These are phyloP conservation scores for Coemansia javaensis DNA, from an alignment of 192 early-diverging fungal species.

Conservation along the genomic window DNA sequence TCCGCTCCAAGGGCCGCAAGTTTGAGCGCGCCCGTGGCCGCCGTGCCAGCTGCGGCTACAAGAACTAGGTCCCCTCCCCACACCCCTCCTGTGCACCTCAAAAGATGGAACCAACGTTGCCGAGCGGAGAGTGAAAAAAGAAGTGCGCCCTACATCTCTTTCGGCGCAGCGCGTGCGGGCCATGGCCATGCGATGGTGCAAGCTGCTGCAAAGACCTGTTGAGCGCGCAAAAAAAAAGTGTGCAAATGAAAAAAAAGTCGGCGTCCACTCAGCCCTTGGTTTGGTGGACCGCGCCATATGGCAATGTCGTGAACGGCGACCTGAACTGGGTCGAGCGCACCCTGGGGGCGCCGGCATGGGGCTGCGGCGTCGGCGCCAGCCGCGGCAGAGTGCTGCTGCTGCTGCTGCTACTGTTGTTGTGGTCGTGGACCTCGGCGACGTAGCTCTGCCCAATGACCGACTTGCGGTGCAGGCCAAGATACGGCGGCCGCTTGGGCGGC, in stretches of 20 bases:
- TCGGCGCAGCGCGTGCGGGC: too few species aligned
- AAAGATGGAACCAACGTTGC: too few species aligned
- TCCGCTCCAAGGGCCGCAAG: conserved; percentile 99
- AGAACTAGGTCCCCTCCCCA: conserved; percentile 56
- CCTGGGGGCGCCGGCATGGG: conserved; percentile 1
- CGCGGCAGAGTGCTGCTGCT: too few species aligned
- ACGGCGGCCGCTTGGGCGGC: conserved; percentile 35
- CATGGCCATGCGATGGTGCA: too few species aligned
- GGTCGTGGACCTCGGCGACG: not conserved
- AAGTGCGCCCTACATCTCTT: too few species aligned
- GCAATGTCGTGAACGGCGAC: conserved; percentile 46
- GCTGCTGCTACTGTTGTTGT: too few species aligned
- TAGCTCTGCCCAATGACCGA: not conserved
- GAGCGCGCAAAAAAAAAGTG: too few species aligned
- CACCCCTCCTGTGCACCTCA: too few species aligned
- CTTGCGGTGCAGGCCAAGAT: conserved; percentile 33
- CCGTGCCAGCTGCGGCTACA: conserved; percentile 97
- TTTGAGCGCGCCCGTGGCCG: conserved; percentile 99
- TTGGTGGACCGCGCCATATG: conserved; percentile 28
- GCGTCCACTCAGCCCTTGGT: too few species aligned
- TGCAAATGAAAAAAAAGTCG: too few species aligned
- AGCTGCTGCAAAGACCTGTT: too few species aligned
- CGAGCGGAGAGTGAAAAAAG: too few species aligned
- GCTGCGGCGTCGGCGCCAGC: not conserved
- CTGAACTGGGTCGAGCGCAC: conserved; percentile 39